Conservation (phyloP, 345 rosid species). For the Rhodamnia rubescens region DNA sequence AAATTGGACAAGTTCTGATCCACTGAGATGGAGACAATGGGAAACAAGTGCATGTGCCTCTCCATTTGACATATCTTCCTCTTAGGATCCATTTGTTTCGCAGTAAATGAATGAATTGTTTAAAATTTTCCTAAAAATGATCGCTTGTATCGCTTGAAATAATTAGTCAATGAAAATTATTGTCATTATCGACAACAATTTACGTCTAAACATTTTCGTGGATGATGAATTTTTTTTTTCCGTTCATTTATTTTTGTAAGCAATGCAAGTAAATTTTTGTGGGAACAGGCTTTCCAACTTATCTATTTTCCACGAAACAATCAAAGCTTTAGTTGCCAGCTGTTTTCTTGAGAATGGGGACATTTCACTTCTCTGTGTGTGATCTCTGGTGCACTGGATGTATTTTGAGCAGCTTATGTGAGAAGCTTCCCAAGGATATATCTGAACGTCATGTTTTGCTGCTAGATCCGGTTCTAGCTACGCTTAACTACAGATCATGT, state of each 20-base stretch:
- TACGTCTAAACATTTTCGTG: too few species aligned
- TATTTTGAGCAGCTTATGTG: constrained; percentile 65
- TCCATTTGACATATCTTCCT: background rate
- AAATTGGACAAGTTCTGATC: constrained; percentile 92
- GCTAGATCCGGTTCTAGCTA: constrained; percentile 90
- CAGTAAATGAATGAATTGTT: too few species aligned
- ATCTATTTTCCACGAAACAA: too few species aligned
- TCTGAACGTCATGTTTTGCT: constrained; percentile 96
- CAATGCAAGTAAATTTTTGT: too few species aligned
- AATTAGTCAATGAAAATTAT: too few species aligned
- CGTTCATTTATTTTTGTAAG: too few species aligned
- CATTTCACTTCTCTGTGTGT: background rate
- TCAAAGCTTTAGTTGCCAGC: background rate
- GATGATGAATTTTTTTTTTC: too few species aligned
- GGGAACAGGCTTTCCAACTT: too few species aligned
- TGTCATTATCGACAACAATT: too few species aligned
- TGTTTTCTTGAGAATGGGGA: background rate
- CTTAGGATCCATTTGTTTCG: background rate
- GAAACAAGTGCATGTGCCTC: constrained; percentile 41
- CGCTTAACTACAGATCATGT: constrained; percentile 26
- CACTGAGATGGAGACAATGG: constrained; percentile 99
- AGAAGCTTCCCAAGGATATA: constrained; percentile 94
- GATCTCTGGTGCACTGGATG: background rate
- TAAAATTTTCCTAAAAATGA: too few species aligned
- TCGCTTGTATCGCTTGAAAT: too few species aligned